phyloP scores from a whole-genome alignment of 768 basidiomycete genomes.

The Russula dissimulans region DNA sequence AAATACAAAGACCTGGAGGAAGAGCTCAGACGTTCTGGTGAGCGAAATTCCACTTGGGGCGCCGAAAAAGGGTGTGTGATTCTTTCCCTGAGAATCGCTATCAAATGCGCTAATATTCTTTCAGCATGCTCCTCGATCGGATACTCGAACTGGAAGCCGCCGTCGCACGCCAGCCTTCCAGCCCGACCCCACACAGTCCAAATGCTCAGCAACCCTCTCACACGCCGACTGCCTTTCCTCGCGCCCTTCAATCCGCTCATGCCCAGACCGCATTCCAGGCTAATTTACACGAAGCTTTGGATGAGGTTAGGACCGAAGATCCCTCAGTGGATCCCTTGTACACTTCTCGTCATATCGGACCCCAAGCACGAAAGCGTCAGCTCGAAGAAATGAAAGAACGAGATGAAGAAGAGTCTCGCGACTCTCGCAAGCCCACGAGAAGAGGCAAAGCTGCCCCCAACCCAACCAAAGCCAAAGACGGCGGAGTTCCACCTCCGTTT shows the following conservation, averaged over 20 bases:
- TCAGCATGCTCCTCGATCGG: constrained; percentile 47
- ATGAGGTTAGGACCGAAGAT: constrained; percentile 38
- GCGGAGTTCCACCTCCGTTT: constrained; percentile 22
- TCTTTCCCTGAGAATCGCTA: constrained; percentile 3
- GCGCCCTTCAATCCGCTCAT: constrained; percentile 35
- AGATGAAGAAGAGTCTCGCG: constrained; percentile 39
- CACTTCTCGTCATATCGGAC: constrained; percentile 38
- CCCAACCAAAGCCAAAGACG: constrained; percentile 34
- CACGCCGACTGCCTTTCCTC: constrained; percentile 41
- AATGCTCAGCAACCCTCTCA: constrained; percentile 24
- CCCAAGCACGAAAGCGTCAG: constrained; percentile 35
- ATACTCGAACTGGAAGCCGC: constrained; percentile 49
- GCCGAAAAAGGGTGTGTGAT: constrained; percentile 53
- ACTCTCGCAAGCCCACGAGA: constrained; percentile 30
- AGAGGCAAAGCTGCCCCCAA: constrained; percentile 24
- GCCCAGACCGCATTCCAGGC: constrained; percentile 37
- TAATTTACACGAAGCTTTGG: constrained; percentile 41
- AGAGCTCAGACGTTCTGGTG: constrained; percentile 51
- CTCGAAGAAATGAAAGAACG: constrained; percentile 34
- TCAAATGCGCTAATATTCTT: constrained; percentile 12
- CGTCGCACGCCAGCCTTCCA: constrained; percentile 27
- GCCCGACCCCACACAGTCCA: constrained; percentile 15
- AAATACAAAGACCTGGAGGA: constrained; percentile 50
- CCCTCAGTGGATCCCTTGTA: constrained; percentile 38
- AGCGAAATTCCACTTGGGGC: constrained; percentile 52